Base-by-base conservation (phyloP, 257 asterid species). In the Solanum dulcamara region DNA sequence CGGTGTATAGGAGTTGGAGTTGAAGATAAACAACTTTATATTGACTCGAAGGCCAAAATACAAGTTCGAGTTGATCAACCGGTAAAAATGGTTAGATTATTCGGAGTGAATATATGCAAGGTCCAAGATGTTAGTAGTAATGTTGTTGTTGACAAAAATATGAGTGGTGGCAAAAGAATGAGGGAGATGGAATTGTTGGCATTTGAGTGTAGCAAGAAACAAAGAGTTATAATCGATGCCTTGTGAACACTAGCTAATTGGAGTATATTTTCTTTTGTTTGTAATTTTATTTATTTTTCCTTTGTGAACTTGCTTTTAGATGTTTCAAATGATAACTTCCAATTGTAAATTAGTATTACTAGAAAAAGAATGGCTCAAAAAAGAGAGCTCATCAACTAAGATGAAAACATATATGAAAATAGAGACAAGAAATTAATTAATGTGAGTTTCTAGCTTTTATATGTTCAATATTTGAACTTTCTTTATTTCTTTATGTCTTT, bases 31-130 rank as follows among this genome's bases (percentile, higher is more conserved):
- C 91, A 91, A 70, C 90, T 93, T 0, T 91, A 88, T 86, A 92
- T 93, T 3, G 95, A 93, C 7, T 90, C 88, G 87, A 90, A 90
- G 30, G 22, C 87, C 0, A 83, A 85, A 28, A 80, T 88, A 6
- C 67, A 46, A 4, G 84, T 1, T 13, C 71, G 35, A 9, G 70
- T 24, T 18, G 62, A 59, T n/a, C 90, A 89, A 22, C n/a, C n/a
- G n/a, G 89, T 85, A 74, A 90, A 84, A 77, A 44, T 87, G 80
- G 70, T 93, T 6, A 89, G 94, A 86, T 82, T 93, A 18, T 93
- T 93, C 51, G 97, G 97, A 18, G 96, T 93, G 8, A 84, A 91
- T 81, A 93, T 93, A 86, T 75, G 86, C 38, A 83, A 48, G 15
- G 60, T 26, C 10, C 40, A 77, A 26, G 82, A 77, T 26, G 82